Conservation (phyloP, 2,329 filamentous ascomycete species). For the Fusarium clavum region DNA sequence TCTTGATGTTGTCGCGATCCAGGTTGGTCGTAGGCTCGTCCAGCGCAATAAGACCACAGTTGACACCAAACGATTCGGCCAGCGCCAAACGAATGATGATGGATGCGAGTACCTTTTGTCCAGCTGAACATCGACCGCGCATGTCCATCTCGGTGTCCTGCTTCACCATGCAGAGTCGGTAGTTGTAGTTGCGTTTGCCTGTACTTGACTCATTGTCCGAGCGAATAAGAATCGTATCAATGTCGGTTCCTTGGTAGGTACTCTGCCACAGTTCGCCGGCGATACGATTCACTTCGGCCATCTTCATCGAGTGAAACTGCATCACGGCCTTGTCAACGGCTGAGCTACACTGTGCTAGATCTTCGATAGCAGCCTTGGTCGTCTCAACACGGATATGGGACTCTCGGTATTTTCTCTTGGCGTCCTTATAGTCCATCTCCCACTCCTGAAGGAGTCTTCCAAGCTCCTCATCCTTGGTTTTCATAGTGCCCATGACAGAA, state of each 20-base stretch:
- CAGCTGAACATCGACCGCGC: slow-evolving; percentile 95
- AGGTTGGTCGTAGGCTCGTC: slow-evolving; percentile 98
- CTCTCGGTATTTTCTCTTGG: slow-evolving; percentile 83
- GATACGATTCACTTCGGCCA: slow-evolving; percentile 97
- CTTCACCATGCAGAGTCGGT: slow-evolving; percentile 98
- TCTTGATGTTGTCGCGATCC: slow-evolving; percentile 93
- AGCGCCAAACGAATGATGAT: slow-evolving; percentile 98
- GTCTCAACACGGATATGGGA: slow-evolving; percentile 90
- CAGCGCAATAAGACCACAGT: slow-evolving; percentile 94
- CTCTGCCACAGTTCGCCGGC: slow-evolving; percentile 96
- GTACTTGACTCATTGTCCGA: slow-evolving; percentile 84
- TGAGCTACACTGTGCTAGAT: slow-evolving; percentile 82
- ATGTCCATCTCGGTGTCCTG: slow-evolving; percentile 99
- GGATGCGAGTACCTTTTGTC: slow-evolving; percentile 94
- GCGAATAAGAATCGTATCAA: slow-evolving; percentile 94
- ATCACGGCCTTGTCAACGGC: slow-evolving; percentile 97
- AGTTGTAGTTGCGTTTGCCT: slow-evolving; percentile 90
- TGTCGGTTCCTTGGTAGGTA: slow-evolving; percentile 96
- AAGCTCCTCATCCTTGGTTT: slow-evolving; percentile 85
- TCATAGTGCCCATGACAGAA: slow-evolving; percentile 80
- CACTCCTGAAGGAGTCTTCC: slow-evolving; percentile 79
- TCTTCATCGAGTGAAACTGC: slow-evolving; percentile 95
- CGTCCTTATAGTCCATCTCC: slow-evolving; percentile 87
- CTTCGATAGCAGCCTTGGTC: slow-evolving; percentile 91
- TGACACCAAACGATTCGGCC: slow-evolving; percentile 95